phyloP scores from a whole-genome alignment of 1,284 basidiomycete genomes.

The Naganishia sp. region DNA sequence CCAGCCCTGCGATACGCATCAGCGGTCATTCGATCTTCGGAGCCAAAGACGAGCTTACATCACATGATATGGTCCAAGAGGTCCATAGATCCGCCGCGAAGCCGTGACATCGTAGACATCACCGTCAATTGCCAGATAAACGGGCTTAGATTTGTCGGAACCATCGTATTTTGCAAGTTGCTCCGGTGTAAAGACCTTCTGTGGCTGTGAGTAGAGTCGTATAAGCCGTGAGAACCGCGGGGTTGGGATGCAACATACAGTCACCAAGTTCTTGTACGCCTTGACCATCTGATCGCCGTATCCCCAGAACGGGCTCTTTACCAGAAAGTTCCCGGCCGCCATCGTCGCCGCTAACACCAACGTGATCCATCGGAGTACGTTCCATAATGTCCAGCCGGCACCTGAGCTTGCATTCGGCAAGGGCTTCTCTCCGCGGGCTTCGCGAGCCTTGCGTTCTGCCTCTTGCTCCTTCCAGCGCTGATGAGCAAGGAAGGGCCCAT shows the following conservation, averaged over 20 bases:
- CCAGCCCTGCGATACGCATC: constrained; percentile 65
- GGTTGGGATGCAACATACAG: constrained; percentile 25
- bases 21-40: constrained; percentile 20
- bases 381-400: constrained; percentile 32
- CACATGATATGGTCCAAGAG: constrained; percentile 79
- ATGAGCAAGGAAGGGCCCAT: constrained; percentile 50
- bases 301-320: constrained; percentile 77
- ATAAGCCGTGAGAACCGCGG: constrained; percentile 54
- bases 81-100: constrained; percentile 78
- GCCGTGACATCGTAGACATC: constrained; percentile 87
- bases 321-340: constrained; percentile 74
- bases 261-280: constrained; percentile 12
- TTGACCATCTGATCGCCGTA: constrained; percentile 56
- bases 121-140: constrained; percentile 88
- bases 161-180: constrained; percentile 76
- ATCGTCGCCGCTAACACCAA: constrained; percentile 44
- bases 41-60: constrained; percentile 61
- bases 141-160: constrained; percentile 64
- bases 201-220: constrained; percentile 30
- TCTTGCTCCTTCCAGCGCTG: constrained; percentile 40
- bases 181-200: constrained; percentile 29
- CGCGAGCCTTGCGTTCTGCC: constrained; percentile 8
- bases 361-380: constrained; percentile 41
- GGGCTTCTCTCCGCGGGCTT: constrained; percentile 18
- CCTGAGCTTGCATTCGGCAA: constrained; percentile 20